These are phyloP conservation scores for Zasmidium citrigriseum DNA, from an alignment of 2,329 filamentous ascomycete species.

Conservation along the genomic window DNA sequence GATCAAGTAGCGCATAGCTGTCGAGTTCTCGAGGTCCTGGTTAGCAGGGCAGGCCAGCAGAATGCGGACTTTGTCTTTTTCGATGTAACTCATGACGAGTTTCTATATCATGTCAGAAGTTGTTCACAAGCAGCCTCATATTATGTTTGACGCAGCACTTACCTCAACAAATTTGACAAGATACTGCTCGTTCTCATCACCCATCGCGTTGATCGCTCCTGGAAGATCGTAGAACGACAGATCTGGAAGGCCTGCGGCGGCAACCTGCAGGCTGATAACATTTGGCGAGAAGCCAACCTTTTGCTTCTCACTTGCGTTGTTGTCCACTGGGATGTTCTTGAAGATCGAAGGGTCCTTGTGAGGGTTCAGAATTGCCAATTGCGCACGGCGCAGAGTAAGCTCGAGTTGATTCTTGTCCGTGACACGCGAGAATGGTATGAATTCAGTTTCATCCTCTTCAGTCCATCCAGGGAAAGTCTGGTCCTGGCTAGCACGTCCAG, in stretches of 20 bases:
- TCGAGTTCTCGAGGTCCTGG: slow-evolving; percentile 73
- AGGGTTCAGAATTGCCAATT: slow-evolving; percentile 75
- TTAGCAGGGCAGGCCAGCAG: slow-evolving; percentile 78
- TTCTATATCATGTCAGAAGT: slow-evolving; percentile 41
- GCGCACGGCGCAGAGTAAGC: slow-evolving; percentile 69
- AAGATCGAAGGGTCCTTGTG: slow-evolving; percentile 49
- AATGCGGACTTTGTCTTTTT: slow-evolving; percentile 69
- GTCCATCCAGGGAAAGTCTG: slow-evolving; percentile 68
- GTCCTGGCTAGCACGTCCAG: slow-evolving; percentile 56
- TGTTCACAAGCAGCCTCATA: too few species aligned
- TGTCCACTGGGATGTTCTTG: slow-evolving; percentile 28
- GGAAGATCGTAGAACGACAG: slow-evolving; percentile 85
- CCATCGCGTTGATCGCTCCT: slow-evolving; percentile 73
- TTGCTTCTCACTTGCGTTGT: neutral
- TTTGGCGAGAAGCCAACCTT: slow-evolving; percentile 79
- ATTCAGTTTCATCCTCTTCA: slow-evolving; percentile 43
- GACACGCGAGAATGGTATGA: slow-evolving; percentile 64
- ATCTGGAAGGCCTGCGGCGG: slow-evolving; percentile 68
- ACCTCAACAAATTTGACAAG: slow-evolving; percentile 68
- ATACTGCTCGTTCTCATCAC: slow-evolving; percentile 62
- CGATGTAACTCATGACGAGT: slow-evolving; percentile 69
- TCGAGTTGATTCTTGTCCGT: slow-evolving; percentile 65
- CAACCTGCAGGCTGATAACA: slow-evolving; percentile 73
- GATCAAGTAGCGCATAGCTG: slow-evolving; percentile 64
- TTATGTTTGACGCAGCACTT: neutral